These are phyloP conservation scores for Saccharomyces hybrid DNA, from an alignment of 1,139 yeast genomes.

Conservation along the genomic window DNA sequence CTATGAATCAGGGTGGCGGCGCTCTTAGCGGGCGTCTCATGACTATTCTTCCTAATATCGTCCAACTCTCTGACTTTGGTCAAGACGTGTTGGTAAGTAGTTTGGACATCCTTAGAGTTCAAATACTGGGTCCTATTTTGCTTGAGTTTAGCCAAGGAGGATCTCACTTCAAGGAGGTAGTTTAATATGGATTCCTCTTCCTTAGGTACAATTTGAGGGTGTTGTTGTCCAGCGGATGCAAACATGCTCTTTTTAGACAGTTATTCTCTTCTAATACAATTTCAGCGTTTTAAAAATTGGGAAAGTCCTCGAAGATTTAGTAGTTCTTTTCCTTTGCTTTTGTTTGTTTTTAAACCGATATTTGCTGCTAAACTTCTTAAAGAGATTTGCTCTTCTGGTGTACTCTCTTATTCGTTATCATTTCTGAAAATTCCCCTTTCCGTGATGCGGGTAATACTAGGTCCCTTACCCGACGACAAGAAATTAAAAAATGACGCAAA, in stretches of 20 bases:
- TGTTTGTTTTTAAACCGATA: neutral
- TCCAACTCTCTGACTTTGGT: constrained; percentile 44
- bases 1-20: constrained; percentile 28
- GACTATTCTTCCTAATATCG: constrained; percentile 30
- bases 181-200: constrained; percentile 48
- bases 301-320: neutral
- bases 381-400: neutral
- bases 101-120: constrained; percentile 55
- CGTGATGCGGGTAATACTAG: neutral
- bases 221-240: constrained; percentile 4
- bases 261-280: neutral
- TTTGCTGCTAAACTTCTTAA: neutral
- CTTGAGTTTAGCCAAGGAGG: constrained; percentile 47
- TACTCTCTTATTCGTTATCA: neutral
- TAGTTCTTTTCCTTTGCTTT: neutral
- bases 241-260: neutral
- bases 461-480: neutral
- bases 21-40: constrained; percentile 11
- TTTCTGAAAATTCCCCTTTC: neutral
- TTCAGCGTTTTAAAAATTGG: neutral
- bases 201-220: constrained; percentile 37
- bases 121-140: constrained; percentile 57
- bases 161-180: constrained; percentile 43
- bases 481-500: neutral
- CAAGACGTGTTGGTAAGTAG: constrained; percentile 48